Conservation (phyloP, 129 eudicot genomes). For the Tagetes erecta region DNA sequence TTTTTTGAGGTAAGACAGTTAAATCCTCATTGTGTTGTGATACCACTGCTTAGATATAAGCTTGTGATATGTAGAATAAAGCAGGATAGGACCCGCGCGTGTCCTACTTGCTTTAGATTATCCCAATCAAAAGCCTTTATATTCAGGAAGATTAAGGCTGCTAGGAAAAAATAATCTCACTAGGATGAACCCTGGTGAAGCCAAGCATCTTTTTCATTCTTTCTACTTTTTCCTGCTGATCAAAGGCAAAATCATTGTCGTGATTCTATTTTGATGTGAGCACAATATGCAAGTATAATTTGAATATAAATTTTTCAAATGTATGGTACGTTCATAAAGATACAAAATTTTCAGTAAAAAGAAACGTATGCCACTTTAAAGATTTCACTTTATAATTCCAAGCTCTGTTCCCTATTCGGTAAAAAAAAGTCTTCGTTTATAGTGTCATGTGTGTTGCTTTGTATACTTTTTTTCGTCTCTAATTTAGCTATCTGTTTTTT, state of each 20-base stretch:
- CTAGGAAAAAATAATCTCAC: conserved; percentile 62
- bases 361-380: conserved; percentile 50
- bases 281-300: conserved; percentile 17
- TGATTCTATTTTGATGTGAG: conserved; percentile 28
- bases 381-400: conserved; percentile 95
- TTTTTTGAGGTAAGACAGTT: conserved; percentile 37
- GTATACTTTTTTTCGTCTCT: conserved; percentile 46
- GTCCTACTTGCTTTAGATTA: conserved; percentile 58
- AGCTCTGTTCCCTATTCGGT: conserved; percentile 72
- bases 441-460: conserved; percentile 48
- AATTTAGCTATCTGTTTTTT: conserved; percentile 28
- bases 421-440: conserved; percentile 52
- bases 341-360: conserved; percentile 37
- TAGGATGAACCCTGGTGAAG: conserved; percentile 73
- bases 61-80: conserved; percentile 52
- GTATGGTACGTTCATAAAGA: conserved; percentile 26
- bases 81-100: conserved; percentile 66
- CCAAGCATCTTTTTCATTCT: conserved; percentile 71
- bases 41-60: conserved; percentile 45
- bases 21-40: conserved; percentile 35
- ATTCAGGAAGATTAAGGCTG: conserved; percentile 66
- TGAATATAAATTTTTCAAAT: background rate
- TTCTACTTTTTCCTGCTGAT: conserved; percentile 33
- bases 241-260: conserved; percentile 36
- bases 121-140: conserved; percentile 69